Base-by-base conservation (phyloP, 2,329 filamentous ascomycete genomes). In the Aureobasidium pullulans region DNA sequence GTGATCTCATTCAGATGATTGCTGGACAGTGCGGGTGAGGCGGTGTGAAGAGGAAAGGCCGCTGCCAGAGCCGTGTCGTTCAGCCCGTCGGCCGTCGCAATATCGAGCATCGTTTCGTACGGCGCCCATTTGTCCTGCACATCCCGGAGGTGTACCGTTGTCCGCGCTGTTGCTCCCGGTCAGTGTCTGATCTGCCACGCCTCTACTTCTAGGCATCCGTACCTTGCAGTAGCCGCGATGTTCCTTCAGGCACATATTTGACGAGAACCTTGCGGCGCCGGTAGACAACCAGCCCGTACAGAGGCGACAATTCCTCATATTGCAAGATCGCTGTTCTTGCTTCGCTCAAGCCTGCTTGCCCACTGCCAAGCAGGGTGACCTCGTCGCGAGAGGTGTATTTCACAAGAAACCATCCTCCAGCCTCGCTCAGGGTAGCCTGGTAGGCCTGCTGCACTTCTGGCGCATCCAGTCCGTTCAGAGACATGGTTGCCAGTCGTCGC, bases 371-470 rank as follows among this genome's bases (percentile, higher is more conserved):
- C 60, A 99, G 75, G 65, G 89, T 86, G 62, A 99, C 81, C 66
- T 93, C 89, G 78, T 99, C 94, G 73, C 94, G 87, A 62, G 87
- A 87, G 63, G 84, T 81, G 76, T 99, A 99, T 72, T 93, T 92
- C 67, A 99, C 84, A 63, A 97, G 84, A 69, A 99, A 94, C 94
- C 94, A 99, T 87, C 91, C 92, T 78, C 91, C 92, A 61, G 90
- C 84, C 75, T 97, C 94, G 62, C 83, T 83, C 67, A 86, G 79
- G 60, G 90, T 89, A 67, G 84, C 79, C 71, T 92, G 88, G 76
- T 96, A 87, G 69, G 92, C 91, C 77, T 95, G 90, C 75, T 86
- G 84, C 76, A 99, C 83, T 71, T 84, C 83, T 67, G 82, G 78
- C 77, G 85, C 83, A 78, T 96, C 92, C 76, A 97, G 81, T 65